Base-by-base conservation (phyloP, 306 rosid species). In the Parietaria judaica region DNA sequence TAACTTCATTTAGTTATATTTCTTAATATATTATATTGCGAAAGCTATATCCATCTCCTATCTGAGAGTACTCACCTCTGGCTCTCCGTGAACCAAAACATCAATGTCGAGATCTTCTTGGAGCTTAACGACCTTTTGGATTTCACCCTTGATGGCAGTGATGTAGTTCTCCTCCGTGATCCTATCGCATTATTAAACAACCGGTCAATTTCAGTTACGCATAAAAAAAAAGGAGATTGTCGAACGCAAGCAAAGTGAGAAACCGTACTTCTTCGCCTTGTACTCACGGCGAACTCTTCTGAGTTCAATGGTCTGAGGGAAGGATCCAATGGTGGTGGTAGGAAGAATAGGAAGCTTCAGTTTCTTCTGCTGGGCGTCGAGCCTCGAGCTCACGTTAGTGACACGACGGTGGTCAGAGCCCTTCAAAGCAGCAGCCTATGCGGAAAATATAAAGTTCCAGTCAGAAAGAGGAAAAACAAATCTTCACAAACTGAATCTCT, bases 281-380 rank as follows among this genome's bases (percentile, higher is more conserved):
- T 66, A 86, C 51, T 89, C 97, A 76, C 97, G 97, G 50, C 97
- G 95, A 0, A 89, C 92, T 79, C 91, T 89, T 71, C 97, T 84
- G 13, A 89, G 65, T 58, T 89, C 97, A 9, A 82, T 70, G 53
- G 97, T 89, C 74, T 89, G 97, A 56, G 96, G 96, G 91, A 89
- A 89, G 16, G 96, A 89, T 49, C 96, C 96, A 75, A 89, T 89
- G 41, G 97, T 89, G 68, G 97, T 89, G 38, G 97, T 89, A 66
- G 97, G 97, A 41, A 89, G 97, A 72, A 89, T 66, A 74, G 97
- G 97, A 70, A 89, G 97, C 73, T 89, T 89, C 58, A 89, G 91
- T 83, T 89, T 86, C 87, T 82, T 89, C 67, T 86, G 97, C 56
- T 89, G 97, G 57, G 97, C 80, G 74, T 89, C 97, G 69, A 89